These are phyloP conservation scores for Pleurotus ostreatus DNA, from an alignment of 768 basidiomycete species.

Conservation along the genomic window DNA sequence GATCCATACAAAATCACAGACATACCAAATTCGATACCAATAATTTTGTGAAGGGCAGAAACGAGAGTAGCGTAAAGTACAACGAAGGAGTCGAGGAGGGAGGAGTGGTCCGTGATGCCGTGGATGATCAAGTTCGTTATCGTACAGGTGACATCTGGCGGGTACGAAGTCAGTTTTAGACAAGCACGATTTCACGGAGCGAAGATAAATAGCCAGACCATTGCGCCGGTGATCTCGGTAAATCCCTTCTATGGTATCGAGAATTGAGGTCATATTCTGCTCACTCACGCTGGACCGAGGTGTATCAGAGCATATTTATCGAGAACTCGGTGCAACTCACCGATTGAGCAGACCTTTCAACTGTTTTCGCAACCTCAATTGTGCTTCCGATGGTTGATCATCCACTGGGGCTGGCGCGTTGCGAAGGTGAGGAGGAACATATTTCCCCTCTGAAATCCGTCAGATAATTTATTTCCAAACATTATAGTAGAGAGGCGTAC, in stretches of 20 bases:
- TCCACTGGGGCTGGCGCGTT: slow-evolving; percentile 23
- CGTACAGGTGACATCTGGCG: slow-evolving; percentile 74
- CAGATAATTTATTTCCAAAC: too few relatives aligned
- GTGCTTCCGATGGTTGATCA: slow-evolving; percentile 31
- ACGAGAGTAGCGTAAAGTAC: slow-evolving; percentile 85
- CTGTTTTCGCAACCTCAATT: slow-evolving; percentile 63
- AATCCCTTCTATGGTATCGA: slow-evolving; percentile 69
- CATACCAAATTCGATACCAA: slow-evolving; percentile 88
- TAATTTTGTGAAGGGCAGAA: slow-evolving; percentile 71
- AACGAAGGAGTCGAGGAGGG: slow-evolving; percentile 85
- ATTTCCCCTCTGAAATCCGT: slow-evolving; percentile 37
- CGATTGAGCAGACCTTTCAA: slow-evolving; percentile 87
- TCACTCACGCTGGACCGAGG: slow-evolving; percentile 70
- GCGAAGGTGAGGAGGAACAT: slow-evolving; percentile 82
- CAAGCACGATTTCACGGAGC: too few relatives aligned
- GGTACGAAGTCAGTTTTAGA: slow-evolving; percentile 3
- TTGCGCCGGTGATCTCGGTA: slow-evolving; percentile 77
- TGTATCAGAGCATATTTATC: not conserved
- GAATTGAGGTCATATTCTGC: slow-evolving; percentile 75
- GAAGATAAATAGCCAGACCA: slow-evolving; percentile 35
- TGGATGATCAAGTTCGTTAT: slow-evolving; percentile 74
- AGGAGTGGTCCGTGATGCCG: slow-evolving; percentile 76
- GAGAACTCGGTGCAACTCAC: slow-evolving; percentile 30
- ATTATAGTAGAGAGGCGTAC: too few relatives aligned
- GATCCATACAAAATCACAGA: slow-evolving; percentile 1